Evolutionary conservation across 768 basidiomycete species (phyloP).

Genomic region (Panus rudis): DNA sequence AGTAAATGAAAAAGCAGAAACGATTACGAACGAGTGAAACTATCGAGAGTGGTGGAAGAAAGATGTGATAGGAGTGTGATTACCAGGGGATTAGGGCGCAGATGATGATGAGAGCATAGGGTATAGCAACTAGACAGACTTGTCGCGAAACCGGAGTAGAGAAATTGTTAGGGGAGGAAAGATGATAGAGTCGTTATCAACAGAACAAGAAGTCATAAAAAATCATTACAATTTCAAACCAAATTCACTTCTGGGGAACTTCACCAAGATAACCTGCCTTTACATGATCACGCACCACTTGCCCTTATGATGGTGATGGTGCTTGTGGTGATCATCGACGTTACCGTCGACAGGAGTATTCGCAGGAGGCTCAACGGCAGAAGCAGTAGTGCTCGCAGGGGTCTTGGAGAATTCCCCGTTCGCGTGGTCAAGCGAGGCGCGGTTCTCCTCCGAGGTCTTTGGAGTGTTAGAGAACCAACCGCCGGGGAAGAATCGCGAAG

Average conservation of each 20-base stretch:
- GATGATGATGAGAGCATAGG: background rate
- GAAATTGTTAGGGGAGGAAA: constrained; percentile 5
- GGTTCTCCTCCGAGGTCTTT: constrained; percentile 33
- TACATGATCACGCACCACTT: constrained; percentile 25
- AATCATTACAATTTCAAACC: background rate
- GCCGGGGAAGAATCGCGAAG: constrained; percentile 53
- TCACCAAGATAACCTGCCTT: constrained; percentile 6
- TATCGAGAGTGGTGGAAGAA: too few species aligned
- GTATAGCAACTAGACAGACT: background rate
- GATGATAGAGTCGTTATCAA: constrained; percentile 14
- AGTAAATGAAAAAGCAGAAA: too few species aligned
- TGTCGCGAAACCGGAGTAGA: constrained; percentile 8
- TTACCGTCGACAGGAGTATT: constrained; percentile 15
- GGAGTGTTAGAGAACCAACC: constrained; percentile 37
- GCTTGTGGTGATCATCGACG: constrained; percentile 16
- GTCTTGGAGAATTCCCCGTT: constrained; percentile 37
- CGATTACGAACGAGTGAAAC: too few species aligned
- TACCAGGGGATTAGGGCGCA: background rate
- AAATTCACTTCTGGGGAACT: background rate
- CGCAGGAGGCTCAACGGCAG: constrained; percentile 13
- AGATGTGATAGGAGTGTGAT: too few species aligned
- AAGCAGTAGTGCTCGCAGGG: background rate
- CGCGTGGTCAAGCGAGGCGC: constrained; percentile 44
- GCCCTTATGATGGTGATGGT: constrained; percentile 7
- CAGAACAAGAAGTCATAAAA: constrained; percentile 6